phyloP scores from a whole-genome alignment of 208 protist species.

The Leishmania guyanensis region DNA sequence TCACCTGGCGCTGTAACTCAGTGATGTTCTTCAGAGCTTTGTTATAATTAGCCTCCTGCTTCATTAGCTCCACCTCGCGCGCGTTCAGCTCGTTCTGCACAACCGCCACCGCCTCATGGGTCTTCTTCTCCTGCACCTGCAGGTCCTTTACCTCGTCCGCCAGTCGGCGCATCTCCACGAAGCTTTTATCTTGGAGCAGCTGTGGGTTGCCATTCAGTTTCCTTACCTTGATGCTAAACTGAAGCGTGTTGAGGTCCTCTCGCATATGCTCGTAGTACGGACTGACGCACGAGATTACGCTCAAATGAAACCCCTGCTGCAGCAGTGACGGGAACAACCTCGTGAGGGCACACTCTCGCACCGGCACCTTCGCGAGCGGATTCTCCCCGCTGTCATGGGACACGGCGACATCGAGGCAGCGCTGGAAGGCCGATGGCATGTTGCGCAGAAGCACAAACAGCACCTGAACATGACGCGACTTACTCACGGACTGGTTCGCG shows the following conservation, averaged over 20 bases:
- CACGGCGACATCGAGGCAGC: constrained; percentile 83
- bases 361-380: constrained; percentile 80
- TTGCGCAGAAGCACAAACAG: constrained; percentile 78
- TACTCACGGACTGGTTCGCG: constrained; percentile 62
- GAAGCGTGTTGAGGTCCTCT: constrained; percentile 72
- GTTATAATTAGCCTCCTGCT: constrained; percentile 79
- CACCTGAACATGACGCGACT: constrained; percentile 76
- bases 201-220: constrained; percentile 66
- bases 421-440: constrained; percentile 77
- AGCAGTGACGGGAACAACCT: constrained; percentile 69
- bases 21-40: constrained; percentile 32
- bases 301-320: constrained; percentile 78
- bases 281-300: constrained; percentile 73
- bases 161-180: constrained; percentile 76
- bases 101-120: constrained; percentile 64
- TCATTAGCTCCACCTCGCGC: constrained; percentile 87
- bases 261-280: constrained; percentile 84
- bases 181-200: constrained; percentile 71
- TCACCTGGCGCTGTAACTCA: constrained; percentile 42
- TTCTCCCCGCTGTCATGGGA: constrained; percentile 89
- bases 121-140: constrained; percentile 59
- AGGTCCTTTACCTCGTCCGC: constrained; percentile 84
- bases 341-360: constrained; percentile 80
- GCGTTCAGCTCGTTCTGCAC: constrained; percentile 86
- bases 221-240: constrained; percentile 57